Conservation (phyloP, 768 basidiomycete species). For the Trametes villosa region DNA sequence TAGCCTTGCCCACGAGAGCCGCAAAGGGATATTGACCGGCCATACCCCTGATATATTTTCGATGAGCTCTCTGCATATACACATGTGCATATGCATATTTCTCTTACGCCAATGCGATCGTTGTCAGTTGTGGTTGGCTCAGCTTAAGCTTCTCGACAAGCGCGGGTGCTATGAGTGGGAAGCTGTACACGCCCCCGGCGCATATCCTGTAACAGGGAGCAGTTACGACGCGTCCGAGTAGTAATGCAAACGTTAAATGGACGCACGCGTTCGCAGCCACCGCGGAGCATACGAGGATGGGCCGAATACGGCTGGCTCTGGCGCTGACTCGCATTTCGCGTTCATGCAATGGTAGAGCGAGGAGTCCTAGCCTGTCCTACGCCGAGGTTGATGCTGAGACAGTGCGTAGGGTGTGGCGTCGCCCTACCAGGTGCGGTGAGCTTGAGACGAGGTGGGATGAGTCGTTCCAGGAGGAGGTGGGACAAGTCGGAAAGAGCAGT, state of each 20-base stretch:
- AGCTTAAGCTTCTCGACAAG: slow-evolving; percentile 63
- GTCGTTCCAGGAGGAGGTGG: no score
- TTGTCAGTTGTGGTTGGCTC: slow-evolving; percentile 77
- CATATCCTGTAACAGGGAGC: slow-evolving; percentile 51
- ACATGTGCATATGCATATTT: neutral
- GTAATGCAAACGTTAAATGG: neutral
- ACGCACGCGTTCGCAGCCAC: slow-evolving; percentile 69
- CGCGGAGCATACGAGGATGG: slow-evolving; percentile 50
- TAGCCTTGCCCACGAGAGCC: slow-evolving; percentile 66
- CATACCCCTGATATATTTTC: slow-evolving; percentile 61
- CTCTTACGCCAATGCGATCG: slow-evolving; percentile 75
- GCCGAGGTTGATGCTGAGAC: no score
- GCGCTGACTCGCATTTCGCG: neutral
- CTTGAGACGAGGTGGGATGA: no score
- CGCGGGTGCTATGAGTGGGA: slow-evolving; percentile 72
- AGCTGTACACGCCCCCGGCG: slow-evolving; percentile 81
- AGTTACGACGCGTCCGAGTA: neutral
- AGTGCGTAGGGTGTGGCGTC: no score
- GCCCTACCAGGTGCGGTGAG: no score
- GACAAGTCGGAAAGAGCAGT: no score
- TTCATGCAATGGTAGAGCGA: no score
- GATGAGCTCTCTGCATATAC: neutral
- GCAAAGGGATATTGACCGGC: slow-evolving; percentile 81
- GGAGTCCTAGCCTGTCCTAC: no score
- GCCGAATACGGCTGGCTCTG: slow-evolving; percentile 18